Evolutionary conservation across 257 asterid species (phyloP), one percentile per base, ranked within the genome.

Genomic region (Gardenia jasminoides): DNA sequence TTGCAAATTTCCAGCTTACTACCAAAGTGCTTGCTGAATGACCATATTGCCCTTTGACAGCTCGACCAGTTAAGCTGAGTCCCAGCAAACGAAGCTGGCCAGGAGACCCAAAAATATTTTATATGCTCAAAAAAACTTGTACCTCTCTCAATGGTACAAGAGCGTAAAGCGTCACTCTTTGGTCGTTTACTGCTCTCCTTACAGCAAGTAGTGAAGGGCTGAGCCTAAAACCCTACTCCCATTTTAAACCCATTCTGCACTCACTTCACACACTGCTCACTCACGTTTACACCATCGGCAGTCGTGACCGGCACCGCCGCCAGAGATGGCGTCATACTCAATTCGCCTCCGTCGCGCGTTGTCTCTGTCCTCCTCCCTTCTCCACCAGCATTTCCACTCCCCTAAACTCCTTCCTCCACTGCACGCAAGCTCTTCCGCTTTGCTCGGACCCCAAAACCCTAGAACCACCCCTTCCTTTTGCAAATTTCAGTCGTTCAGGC

Each of bases 291-390:
- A 58, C 69, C 69, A 48, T 74, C 69, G 50, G 20, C 67, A 20
- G 12, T 72, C 24, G 76, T 4, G 8, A 4, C 47, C 47, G 16
- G 71, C 44, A 47, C 67, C 39, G 24, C 75, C 69, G 48, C 70
- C 80, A 72, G 70, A 67, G 72, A 84, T 84, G 90, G 88, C 85
- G 61, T 56, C 66, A 26, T 74, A 41, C 64, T 48, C 82, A 10
- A 41, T 78, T 13, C 90, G 83, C 61, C 79, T 87, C 79, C 87
- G 88, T 52, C 90, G 90, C 31, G 80, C 84, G 24, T 39, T 84
- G 4, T 61, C 82, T 13, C 61, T 78, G 8, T 75, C 88, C 28
- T 75, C 91, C 39, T 88, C 88, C 78, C 82, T 85, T 26, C 52
- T 78, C 72, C 87, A 82, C 75, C 87, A 67, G 70, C 76, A 81